Conservation (phyloP, 2,329 filamentous ascomycete genomes). For the Aplosporella prunicola region DNA sequence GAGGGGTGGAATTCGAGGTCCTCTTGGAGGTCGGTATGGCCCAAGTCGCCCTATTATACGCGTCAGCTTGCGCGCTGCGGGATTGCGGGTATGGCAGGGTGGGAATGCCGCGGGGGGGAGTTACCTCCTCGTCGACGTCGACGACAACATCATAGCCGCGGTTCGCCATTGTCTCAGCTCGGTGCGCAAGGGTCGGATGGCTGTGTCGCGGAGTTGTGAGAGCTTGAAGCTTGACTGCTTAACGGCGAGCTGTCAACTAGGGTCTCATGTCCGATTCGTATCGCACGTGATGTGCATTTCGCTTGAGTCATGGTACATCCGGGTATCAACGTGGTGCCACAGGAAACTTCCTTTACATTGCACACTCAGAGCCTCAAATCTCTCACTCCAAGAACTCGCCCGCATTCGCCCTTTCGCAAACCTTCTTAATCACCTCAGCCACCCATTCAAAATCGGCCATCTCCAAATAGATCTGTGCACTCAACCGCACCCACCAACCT, state of each 20-base stretch:
- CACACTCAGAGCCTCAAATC: no score
- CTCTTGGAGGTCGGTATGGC: conserved; percentile 95
- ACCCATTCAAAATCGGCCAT: conserved; percentile 66
- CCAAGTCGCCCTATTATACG: conserved; percentile 71
- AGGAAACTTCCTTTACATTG: no score
- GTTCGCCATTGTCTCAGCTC: conserved; percentile 67
- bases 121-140: conserved; percentile 90
- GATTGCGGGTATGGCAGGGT: not conserved
- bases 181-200: conserved; percentile 3
- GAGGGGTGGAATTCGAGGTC: conserved; percentile 98
- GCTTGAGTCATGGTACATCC: no score
- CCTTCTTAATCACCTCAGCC: conserved; percentile 47
- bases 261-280: no score
- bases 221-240: conserved; percentile 3
- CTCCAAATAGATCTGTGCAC: conserved; percentile 78
- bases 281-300: no score
- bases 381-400: conserved; percentile 34
- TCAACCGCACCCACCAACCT: conserved; percentile 62
- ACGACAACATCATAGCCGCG: conserved; percentile 96
- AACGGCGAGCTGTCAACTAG: conserved; percentile 11
- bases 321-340: no score
- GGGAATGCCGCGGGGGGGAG: conserved; percentile 11
- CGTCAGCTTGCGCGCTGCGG: conserved; percentile 12
- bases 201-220: not conserved
- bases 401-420: conserved; percentile 44